Evolutionary conservation across 306 rosid species (phyloP), one percentile per base, ranked within the genome.

Genomic region (Dicorynia guianensis): DNA sequence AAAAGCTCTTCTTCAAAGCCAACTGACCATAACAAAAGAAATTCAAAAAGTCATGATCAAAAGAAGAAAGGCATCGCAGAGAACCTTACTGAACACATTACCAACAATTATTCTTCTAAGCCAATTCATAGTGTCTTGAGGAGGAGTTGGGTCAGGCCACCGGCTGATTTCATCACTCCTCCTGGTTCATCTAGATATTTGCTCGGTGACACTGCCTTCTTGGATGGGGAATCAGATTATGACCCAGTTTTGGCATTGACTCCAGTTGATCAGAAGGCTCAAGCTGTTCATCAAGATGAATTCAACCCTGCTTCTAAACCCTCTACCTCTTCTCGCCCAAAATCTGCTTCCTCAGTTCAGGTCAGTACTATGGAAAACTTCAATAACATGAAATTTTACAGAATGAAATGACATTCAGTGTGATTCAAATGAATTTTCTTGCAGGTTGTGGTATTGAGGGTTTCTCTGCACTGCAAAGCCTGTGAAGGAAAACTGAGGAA

Each of bases 401-500:
- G 42, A 63, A 52, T 46, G 13, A 7, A 42, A 40, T 17, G 48
- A 17, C 6, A 54, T 42, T 20, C 62, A 7, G 33, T 47, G 53
- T 11, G 74, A 15, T 17, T 59, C 65, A 47, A 47, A 62, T 67
- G 64, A 66, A 12, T 48, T 75, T 75, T 68, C 6, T 77, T 42
- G 76, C 87, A 93, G 97, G 91, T 89, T 61, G 97, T 91, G 79
- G 94, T 88, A 30, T 82, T 93, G 85, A 91, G 93, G 88, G 98
- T 89, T 80, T 93, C 97, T 74, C 84, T 93, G 61, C 98, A 93
- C 82, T 93, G 98, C 79, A 93, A 80, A 88, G 98, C 94, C 11
- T 93, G 98, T 87, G 98, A 86, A 82, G 93, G 98, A 77, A 93
- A 93, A 78, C 88, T 93, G 50, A 88, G 90, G 84, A 93, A 93